Evolutionary conservation across 2,329 filamentous ascomycete species (phyloP), one percentile per base, ranked within the genome.

Genomic region (Laburnicola sp.): DNA sequence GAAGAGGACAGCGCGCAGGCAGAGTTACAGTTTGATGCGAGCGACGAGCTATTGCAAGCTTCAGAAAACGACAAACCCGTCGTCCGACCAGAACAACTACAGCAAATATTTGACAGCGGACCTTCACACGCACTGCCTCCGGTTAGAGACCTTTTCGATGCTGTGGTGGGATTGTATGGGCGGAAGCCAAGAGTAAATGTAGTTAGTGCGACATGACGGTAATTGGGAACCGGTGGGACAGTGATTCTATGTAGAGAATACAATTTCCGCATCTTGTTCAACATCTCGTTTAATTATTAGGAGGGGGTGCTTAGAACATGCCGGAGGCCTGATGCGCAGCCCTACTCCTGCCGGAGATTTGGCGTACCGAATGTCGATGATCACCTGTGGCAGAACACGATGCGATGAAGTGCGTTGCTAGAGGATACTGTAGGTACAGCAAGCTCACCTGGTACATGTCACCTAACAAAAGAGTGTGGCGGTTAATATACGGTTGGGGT

Each of bases 101-200:
- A 86, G 4, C 80, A 84, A 44, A 81, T 92, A 32, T 91, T 92
- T 57, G 86, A 91, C 56, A 53, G 48, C 16, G 84, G 84, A 2
- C 84, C 86, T 2, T 82, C 85, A 3, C 88, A 87, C 65, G 85
- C 86, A 0, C 80, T 87, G 63, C 85, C 86, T 22, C 83, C 87
- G 8, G 82, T 92, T 22, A 84, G 87, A 70, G 88, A 91, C 56
- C 81, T 90, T 75, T 91, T 92, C 66, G 85, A 87, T 70, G 83
- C 85, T 70, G 85, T 93, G 34, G 82, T 87, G 9, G 82, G 77
- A 4, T 66, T 89, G 56, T 84, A 88, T 67, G 80, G 82, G 1
- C 76, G 81, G 53, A 86, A 83, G 68, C 79, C 82, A 10, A 60
- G 57, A 45, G 51, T 10, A n/a, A 32, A 11, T 27, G 39, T 25